Base-by-base conservation (phyloP, 169 alveolate species). In the Eimeria necatrix region DNA sequence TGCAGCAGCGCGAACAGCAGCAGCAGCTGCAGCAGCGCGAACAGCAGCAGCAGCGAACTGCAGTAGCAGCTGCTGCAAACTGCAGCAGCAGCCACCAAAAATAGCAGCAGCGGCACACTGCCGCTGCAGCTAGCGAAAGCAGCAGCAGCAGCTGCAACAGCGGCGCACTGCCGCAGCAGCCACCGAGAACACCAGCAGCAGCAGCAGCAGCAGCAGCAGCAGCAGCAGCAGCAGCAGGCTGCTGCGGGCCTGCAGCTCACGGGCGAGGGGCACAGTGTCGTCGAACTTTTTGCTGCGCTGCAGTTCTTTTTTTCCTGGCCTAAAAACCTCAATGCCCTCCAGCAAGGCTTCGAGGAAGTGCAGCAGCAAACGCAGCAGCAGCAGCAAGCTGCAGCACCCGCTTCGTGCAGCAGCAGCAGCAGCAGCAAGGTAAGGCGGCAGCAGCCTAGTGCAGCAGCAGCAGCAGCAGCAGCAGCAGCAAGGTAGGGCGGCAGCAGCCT, bases 271-370 rank as follows among this genome's bases (percentile, higher is more conserved):
- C 41, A 16, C 6, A 14, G 73, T 73, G 7, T 41, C 76, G 56
- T 83, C 91, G 24, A 52, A 83, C 4, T 7, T 32, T 41, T 51
- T 53, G 16, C 91, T 73, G 16, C 41, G 91, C 8, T 61, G 10
- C 52, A 83, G 91, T 14, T 41, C 59, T 61, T 32, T 51, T 18
- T 20, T 9, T n/a, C 73, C 7, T 14, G 91, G 91, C 22, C 91
- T 60, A 9, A 83, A 83, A 2, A 53, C 20, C 4, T 83, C 76
- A 4, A 83, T 51, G 76, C 91, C 91, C n/a, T 48, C 51, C 52
- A 83, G 56, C 10, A 83, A 3, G 53, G 53, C 91, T 83, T n/a
- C 10, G 18, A 32, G 41, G 41, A 32, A 32, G 41, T 32, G 80
- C 80, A 22, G 9, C 80, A 24, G 80, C 4, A 71, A 26, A 71